Evolutionary conservation across 352 stramenopile species (phyloP), one percentile per base, ranked within the genome.

Genomic region (Pythium aphanidermatum): DNA sequence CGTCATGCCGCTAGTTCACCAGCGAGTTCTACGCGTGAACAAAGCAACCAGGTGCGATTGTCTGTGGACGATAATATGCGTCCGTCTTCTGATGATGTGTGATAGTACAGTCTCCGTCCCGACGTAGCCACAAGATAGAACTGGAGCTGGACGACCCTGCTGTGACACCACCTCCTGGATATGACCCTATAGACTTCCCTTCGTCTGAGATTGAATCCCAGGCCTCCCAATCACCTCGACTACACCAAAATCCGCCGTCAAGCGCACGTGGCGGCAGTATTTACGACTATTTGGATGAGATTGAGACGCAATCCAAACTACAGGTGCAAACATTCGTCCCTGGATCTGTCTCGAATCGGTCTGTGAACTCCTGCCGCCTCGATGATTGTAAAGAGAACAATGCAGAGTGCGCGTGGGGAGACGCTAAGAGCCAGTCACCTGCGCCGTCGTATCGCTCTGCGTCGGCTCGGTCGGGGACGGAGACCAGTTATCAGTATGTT

Each of bases 241-340:
- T 47, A 48, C 5, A 16, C 5, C 17, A 58, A 12, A 30, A 49
- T n/a, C 12, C 51, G 20, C 37, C n/a, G 46, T 6, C 8, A 11
- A 29, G 13, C 20, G 21, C 27, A 20, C n/a, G 38, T 24, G 29
- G 53, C 32, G 59, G 44, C 34, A 83, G 68, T 41, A 86, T 92
- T 43, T 92, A 92, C 43, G 79, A 87, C 47, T 92, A 86, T 54
- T 47, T 92, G 19, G 79, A 92, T 35, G 61, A 75, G 4, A 41
- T 92, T 23, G 79, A 92, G 52, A 82, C 66, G 13, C 64, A 87
- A 46, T 81, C 60, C 2, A 57, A 81, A 23, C 32, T 57, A 2
- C 74, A 86, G 23, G 54, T 85, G 26, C 70, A 82, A 1, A 55
- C 46, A 1, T 45, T 63, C 20, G 48, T 38, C 1, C 43, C 41